phyloP scores from a whole-genome alignment of 176 grass and related monocot genomes.

The Zizania latifolia region DNA sequence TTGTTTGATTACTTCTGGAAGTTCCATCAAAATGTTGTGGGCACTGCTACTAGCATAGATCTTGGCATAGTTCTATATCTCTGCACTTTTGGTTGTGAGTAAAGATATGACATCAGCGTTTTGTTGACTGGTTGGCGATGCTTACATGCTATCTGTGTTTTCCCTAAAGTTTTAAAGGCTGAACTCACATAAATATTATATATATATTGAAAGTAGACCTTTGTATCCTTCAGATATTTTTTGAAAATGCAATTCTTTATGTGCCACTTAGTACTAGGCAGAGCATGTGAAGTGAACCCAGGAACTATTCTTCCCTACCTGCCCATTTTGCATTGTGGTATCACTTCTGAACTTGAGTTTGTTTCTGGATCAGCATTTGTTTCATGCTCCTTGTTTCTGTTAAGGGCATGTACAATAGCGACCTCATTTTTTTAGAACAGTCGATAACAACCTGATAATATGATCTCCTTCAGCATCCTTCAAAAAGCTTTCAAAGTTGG shows the following conservation, averaged over 20 bases:
- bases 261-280: background rate
- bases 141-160: background rate
- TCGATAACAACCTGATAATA: background rate
- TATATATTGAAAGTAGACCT: background rate
- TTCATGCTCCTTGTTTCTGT: background rate
- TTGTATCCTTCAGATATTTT: background rate
- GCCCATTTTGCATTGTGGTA: constrained; percentile 4
- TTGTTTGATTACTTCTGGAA: background rate
- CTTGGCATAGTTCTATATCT: background rate
- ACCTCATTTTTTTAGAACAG: background rate
- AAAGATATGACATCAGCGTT: background rate
- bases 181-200: background rate
- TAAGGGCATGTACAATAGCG: background rate
- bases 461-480: constrained; percentile 50
- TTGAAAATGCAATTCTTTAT: background rate
- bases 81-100: background rate
- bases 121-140: background rate
- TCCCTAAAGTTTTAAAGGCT: background rate
- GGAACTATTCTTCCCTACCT: background rate
- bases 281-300: background rate
- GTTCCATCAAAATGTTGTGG: background rate
- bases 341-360: constrained; percentile 6
- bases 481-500: constrained; percentile 54
- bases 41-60: background rate
- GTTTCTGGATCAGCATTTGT: background rate